phyloP scores from a whole-genome alignment of 2,329 filamentous ascomycete genomes.

The Arthrobotrys sphaeroides region DNA sequence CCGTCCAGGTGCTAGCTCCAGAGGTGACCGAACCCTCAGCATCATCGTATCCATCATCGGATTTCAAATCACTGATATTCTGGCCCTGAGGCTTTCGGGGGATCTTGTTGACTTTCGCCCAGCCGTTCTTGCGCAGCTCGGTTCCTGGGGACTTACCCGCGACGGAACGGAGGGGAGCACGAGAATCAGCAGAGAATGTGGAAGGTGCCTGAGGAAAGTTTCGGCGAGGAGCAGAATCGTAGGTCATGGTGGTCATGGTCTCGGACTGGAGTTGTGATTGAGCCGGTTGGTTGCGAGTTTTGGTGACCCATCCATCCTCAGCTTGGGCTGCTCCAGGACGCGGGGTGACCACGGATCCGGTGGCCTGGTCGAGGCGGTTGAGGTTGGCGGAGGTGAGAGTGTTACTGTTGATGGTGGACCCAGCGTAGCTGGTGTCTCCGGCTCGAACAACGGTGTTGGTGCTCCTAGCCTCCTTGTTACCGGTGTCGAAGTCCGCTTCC shows the following conservation, averaged over 20 bases:
- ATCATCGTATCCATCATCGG: slow-evolving; percentile 31
- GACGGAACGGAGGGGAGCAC: neutral
- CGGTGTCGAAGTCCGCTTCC: slow-evolving; percentile 39
- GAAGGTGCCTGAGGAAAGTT: neutral
- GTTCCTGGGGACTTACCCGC: neutral
- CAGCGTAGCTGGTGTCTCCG: slow-evolving; percentile 5
- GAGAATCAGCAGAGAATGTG: neutral
- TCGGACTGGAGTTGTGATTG: neutral
- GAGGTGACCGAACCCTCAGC: slow-evolving; percentile 19
- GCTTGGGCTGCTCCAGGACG: neutral
- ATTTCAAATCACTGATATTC: slow-evolving; percentile 6
- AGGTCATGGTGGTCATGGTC: neutral
- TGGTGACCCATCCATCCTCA: slow-evolving; percentile 34
- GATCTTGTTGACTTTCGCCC: slow-evolving; percentile 53
- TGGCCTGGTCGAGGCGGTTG: neutral
- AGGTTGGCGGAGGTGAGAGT: slow-evolving; percentile 32
- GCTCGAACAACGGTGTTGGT: slow-evolving; percentile 2
- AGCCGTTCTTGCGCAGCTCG: slow-evolving; percentile 48
- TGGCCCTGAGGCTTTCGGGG: slow-evolving; percentile 16
- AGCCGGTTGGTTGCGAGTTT: neutral
- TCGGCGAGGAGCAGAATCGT: slow-evolving; percentile 7
- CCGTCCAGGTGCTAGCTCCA: slow-evolving; percentile 37
- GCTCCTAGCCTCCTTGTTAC: neutral
- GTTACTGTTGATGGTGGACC: slow-evolving; percentile 8
- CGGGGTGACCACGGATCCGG: neutral